These are phyloP conservation scores for Aspergillus conjunctus DNA, from an alignment of 495 filamentous ascomycete genomes.

Conservation along the genomic window DNA sequence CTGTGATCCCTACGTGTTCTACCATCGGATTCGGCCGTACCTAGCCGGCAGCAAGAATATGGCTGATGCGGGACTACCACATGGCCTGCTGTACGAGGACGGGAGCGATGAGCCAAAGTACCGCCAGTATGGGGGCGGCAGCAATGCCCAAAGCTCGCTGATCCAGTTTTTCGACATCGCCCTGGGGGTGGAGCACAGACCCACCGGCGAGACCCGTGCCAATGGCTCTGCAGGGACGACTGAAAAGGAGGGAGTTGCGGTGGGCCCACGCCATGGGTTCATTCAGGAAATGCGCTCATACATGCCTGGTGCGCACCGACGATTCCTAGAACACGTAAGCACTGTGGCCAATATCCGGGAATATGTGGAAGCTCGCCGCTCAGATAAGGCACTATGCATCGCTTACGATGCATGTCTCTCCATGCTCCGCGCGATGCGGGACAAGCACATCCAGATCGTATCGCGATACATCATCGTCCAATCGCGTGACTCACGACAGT, in stretches of 20 bases:
- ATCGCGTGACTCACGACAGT: constrained; percentile 54
- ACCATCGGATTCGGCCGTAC: constrained; percentile 89
- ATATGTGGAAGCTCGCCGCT: constrained; percentile 68
- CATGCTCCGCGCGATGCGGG: constrained; percentile 86
- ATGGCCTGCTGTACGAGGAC: constrained; percentile 84
- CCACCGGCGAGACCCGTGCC: constrained; percentile 70
- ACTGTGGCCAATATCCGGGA: constrained; percentile 84
- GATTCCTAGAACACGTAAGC: constrained; percentile 80
- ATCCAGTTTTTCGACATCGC: constrained; percentile 95
- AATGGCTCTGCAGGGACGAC: constrained; percentile 24
- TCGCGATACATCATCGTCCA: constrained; percentile 89
- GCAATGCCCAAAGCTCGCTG: constrained; percentile 92
- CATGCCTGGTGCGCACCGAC: constrained; percentile 91
- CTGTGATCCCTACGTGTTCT: constrained; percentile 92
- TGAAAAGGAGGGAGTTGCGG: constrained; percentile 52
- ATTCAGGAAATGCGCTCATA: constrained; percentile 95
- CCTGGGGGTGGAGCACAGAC: constrained; percentile 88
- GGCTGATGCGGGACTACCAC: constrained; percentile 84
- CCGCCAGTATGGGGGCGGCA: constrained; percentile 83
- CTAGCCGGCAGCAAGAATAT: constrained; percentile 97
- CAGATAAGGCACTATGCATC: constrained; percentile 65
- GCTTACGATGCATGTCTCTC: constrained; percentile 90
- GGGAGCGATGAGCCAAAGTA: constrained; percentile 66
- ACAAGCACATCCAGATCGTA: constrained; percentile 95
- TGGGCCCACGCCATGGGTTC: constrained; percentile 77